Base-by-base conservation (phyloP, 2,329 filamentous ascomycete species). In the Fusarium tanahbumbuense region DNA sequence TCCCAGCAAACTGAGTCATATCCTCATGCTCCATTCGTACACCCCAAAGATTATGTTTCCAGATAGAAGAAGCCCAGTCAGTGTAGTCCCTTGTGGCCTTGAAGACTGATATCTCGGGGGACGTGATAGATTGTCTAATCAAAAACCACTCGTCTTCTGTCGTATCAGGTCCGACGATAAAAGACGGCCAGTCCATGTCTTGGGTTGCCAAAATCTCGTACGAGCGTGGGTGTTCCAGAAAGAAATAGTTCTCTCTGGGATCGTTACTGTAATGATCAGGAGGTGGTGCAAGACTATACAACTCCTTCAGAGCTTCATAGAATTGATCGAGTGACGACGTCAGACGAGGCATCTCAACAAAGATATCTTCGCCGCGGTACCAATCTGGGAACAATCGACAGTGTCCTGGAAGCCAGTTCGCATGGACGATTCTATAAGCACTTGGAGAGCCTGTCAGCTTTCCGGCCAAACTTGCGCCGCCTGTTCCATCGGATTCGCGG, bases 21-120 rank as follows among this genome's bases (percentile, higher is more conserved):
- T n/a, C 23, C 4, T 66, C 61, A 6, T 27, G 13, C 0, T 28
- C 7, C 10, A 37, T 32, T 20, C 68, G 53, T 4, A 63, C 20
- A 5, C 76, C 76, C 76, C 76, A 78, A 20, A 63, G 25, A 27
- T 72, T 75, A 30, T 47, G 58, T 18, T 56, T 58, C 4, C 67
- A 22, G 30, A 76, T 65, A 3, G 34, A 54, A 13, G 18, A 13
- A 7, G 49, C 22, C 76, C 76, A 78, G 28, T 73, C 63, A 8
- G 49, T 11, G 5, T 28, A 37, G 10, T 28, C 59, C 3, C 57
- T 45, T 2, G 13, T 18, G 11, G 56, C 41, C 8, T 54, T 45
- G 8, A 61, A 30, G 27, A 78, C 30, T 1, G 47, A 41, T 5
- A 73, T 56, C 2, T 27, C 25, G 8, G 61, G 57, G 3, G 69